These are phyloP conservation scores for Ophiostoma australiae DNA, from an alignment of 2,329 filamentous ascomycete species.

Conservation along the genomic window DNA sequence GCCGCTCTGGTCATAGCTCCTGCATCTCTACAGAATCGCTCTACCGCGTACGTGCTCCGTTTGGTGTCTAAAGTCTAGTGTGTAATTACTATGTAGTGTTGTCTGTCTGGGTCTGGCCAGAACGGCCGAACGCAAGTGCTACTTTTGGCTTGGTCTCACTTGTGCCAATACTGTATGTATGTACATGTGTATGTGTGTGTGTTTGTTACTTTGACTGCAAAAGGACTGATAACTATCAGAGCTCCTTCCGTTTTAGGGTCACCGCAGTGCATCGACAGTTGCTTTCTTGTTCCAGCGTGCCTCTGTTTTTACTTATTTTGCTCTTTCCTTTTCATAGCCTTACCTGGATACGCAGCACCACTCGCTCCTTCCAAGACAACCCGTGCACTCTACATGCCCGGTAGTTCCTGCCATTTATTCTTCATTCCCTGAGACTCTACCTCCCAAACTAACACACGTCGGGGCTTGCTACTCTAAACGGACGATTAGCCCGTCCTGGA, in stretches of 20 bases:
- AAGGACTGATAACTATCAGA: neutral
- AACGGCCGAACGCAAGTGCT: slow-evolving; percentile 10
- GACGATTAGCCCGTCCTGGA: slow-evolving; percentile 18
- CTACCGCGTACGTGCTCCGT: neutral
- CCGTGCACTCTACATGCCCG: neutral
- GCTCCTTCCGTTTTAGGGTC: neutral
- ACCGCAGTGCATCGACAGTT: neutral
- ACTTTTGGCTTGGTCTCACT: slow-evolving; percentile 6
- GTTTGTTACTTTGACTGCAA: neutral
- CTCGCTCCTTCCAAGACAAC: neutral
- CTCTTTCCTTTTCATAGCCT: neutral
- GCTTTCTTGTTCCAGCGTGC: neutral
- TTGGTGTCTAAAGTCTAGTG: neutral
- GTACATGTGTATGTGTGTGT: neutral
- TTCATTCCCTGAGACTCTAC: neutral
- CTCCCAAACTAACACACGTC: slow-evolving; percentile 8
- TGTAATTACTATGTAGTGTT: neutral
- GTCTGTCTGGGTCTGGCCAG: neutral
- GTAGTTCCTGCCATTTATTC: neutral
- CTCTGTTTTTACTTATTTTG: neutral
- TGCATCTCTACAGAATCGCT: neutral
- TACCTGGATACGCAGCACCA: neutral
- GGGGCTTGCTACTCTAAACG: slow-evolving; percentile 19
- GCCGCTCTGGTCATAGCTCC: slow-evolving; percentile 2
- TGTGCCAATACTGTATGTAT: neutral